These are phyloP conservation scores for Alternaria atra DNA, from an alignment of 2,329 filamentous ascomycete species.

Conservation along the genomic window DNA sequence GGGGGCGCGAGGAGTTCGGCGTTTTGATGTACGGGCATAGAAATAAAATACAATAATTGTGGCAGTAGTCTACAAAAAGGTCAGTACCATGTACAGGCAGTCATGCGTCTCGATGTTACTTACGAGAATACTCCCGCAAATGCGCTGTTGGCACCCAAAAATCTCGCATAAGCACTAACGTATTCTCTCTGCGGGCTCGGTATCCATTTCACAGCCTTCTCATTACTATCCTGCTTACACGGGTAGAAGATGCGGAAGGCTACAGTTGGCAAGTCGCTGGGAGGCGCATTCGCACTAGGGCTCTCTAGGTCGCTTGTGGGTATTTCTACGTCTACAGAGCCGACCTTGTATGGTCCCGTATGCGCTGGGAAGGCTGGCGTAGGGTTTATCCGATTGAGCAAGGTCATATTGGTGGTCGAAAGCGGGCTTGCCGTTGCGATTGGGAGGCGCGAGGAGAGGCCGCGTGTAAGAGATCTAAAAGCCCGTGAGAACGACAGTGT, in stretches of 20 bases:
- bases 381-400: slow-evolving; percentile 65
- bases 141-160: slow-evolving; percentile 71
- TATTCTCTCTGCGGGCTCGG: slow-evolving; percentile 78
- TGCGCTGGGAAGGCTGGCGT: slow-evolving; percentile 78
- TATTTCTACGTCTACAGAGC: slow-evolving; percentile 82
- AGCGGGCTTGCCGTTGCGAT: slow-evolving; percentile 16
- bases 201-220: slow-evolving; percentile 76
- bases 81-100: neutral
- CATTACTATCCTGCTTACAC: slow-evolving; percentile 44
- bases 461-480: slow-evolving; percentile 30
- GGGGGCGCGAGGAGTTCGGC: slow-evolving; percentile 66
- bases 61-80: slow-evolving; percentile 66
- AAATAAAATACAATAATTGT: slow-evolving; percentile 75
- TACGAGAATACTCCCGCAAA: slow-evolving; percentile 53
- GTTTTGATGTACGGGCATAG: slow-evolving; percentile 77
- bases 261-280: slow-evolving; percentile 69
- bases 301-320: slow-evolving; percentile 64
- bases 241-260: slow-evolving; percentile 87
- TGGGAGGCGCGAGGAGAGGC: slow-evolving; percentile 23
- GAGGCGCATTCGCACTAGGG: slow-evolving; percentile 63
- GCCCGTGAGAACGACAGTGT: slow-evolving; percentile 43
- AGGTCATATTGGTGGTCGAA: slow-evolving; percentile 47
- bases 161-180: slow-evolving; percentile 77
- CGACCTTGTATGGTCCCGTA: slow-evolving; percentile 79
- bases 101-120: slow-evolving; percentile 10